Conservation (phyloP, 352 stramenopile species). For the Phytophthora kernoviae region DNA sequence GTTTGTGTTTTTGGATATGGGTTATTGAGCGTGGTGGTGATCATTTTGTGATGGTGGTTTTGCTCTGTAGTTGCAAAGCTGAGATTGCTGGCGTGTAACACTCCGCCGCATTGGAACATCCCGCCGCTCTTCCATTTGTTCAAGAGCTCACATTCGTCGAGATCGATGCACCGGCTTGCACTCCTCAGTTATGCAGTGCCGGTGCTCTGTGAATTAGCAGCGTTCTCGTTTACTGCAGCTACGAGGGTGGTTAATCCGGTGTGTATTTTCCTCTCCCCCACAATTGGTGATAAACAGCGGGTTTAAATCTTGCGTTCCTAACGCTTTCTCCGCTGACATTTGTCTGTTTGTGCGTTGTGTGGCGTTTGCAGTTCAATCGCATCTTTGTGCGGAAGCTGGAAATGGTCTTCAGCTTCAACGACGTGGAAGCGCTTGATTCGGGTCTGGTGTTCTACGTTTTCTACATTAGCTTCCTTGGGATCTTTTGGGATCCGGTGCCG, state of each 20-base stretch:
- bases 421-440: conserved; percentile 85
- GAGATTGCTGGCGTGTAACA: conserved; percentile 79
- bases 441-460: conserved; percentile 90
- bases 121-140: conserved; percentile 82
- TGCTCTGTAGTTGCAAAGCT: conserved; percentile 60
- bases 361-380: conserved; percentile 75
- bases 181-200: conserved; percentile 85
- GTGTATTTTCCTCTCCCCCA: conserved; percentile 20
- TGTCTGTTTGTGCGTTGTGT: conserved; percentile 7
- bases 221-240: conserved; percentile 85
- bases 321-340: conserved; percentile 4
- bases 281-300: background rate
- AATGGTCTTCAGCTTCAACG: conserved; percentile 89
- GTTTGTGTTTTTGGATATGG: conserved; percentile 7
- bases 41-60: conserved; percentile 8
- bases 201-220: conserved; percentile 80
- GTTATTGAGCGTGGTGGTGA: background rate
- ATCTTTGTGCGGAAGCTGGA: conserved; percentile 84
- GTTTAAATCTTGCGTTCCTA: background rate
- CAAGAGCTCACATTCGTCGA: conserved; percentile 76
- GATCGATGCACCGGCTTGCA: conserved; percentile 75
- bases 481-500: conserved; percentile 87
- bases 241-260: conserved; percentile 90
- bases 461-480: conserved; percentile 79
- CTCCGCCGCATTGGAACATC: conserved; percentile 84